Evolutionary conservation across 768 basidiomycete species (phyloP), one percentile per base, ranked within the genome.

Genomic region (Termitomyces sp.): DNA sequence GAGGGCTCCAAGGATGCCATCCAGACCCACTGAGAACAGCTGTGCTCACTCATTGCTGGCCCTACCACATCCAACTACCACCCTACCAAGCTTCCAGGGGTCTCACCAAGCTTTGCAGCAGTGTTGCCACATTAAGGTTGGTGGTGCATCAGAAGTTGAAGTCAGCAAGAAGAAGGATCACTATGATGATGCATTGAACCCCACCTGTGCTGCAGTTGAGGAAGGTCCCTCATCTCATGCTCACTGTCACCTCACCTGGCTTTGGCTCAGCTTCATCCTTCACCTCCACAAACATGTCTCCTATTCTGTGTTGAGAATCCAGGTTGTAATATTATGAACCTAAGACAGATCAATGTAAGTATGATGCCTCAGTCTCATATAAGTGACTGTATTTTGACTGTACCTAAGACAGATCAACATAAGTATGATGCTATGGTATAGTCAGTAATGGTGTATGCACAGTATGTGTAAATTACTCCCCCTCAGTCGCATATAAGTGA

Each of bases 91-190:
- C 83, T 99, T n/a, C 51, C 95, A 98, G 72, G 96, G 98, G 96
- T 63, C 83, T 99, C 45, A 96, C 96, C 62, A 98, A 99, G 82
- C 81, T 98, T 53, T 85, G 84, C 44, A 96, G 96, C 45, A 95
- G 96, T 74, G 96, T 98, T 47, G 96, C 96, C 16, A 95, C 75
- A 98, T 98, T 83, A 95, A 93, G 76, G 96, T 98, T 61, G 96
- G 96, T 56, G 96, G 96, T 18, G 78, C 88, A 24, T 86, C 83
- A 53, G 96, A 98, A 74, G 96, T 98, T 52, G 96, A 98, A 76
- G 96, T 98, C 59, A 83, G 95, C 7, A 96, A 98, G 84, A 98
- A 98, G 92, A 97, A 98, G 86, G 96, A 98, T 72, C 83, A 95
- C 37, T 98, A 97, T 68, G 95, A 98, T 65, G 94, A 96, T 69